phyloP scores from a whole-genome alignment of 2,329 filamentous ascomycete species.

The Scedosporium boydii region DNA sequence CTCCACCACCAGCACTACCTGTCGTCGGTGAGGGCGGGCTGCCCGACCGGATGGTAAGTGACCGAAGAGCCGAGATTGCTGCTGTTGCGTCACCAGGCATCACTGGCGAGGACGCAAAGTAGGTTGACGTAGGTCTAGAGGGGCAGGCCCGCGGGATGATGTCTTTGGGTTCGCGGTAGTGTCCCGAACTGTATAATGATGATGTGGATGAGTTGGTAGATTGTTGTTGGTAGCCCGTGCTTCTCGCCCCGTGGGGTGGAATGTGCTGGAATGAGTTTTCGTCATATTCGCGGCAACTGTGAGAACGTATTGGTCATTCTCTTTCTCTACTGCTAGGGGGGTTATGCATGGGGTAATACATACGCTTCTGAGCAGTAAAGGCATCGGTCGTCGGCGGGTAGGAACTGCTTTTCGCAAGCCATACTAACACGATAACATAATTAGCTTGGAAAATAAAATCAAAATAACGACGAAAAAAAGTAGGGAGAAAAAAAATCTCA shows the following conservation, averaged over 20 bases:
- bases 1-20: constrained; percentile 15
- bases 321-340: neutral
- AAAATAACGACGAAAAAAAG: neutral
- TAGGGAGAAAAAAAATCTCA: neutral
- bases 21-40: constrained; percentile 44
- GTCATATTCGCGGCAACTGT: constrained; percentile 45
- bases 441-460: neutral
- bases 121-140: constrained; percentile 46
- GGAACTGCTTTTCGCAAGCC: constrained; percentile 58
- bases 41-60: constrained; percentile 41
- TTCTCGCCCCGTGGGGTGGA: constrained; percentile 16
- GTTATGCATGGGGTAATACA: constrained; percentile 19
- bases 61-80: constrained; percentile 46
- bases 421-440: constrained; percentile 33
- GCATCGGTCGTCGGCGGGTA: constrained; percentile 45
- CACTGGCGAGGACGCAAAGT: constrained; percentile 44
- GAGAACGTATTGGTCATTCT: neutral
- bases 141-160: constrained; percentile 56
- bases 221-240: constrained; percentile 17
- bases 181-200: constrained; percentile 23
- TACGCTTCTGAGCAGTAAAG: constrained; percentile 57
- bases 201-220: constrained; percentile 14
- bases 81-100: constrained; percentile 35
- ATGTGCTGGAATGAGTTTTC: constrained; percentile 26
- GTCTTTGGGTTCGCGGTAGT: constrained; percentile 45